A percentile compares a stretch with the other conserved stretches of the same genome.
Evolutionary conservation across 2,329 filamentous ascomycete species (phyloP).

Genomic region (Thielaviopsis ethacetica): DNA sequence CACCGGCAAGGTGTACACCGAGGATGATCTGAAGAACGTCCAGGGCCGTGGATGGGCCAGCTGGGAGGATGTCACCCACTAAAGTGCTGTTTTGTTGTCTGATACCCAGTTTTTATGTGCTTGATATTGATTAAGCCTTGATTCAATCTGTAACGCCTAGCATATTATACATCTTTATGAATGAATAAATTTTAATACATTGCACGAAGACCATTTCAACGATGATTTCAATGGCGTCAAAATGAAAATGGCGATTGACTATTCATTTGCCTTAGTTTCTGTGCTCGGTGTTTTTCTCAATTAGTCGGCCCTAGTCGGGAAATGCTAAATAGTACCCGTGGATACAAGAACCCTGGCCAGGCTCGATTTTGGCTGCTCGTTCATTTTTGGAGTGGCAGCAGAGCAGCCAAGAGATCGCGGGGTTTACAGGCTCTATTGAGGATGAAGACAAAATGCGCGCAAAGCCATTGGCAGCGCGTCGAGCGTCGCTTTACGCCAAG

Average conservation of each 20-base stretch:
- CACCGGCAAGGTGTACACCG: slow-evolving; percentile 74
- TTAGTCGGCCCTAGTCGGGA: background rate
- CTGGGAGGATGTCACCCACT: slow-evolving; percentile 28
- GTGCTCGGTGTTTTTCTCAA: background rate
- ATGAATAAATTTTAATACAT: background rate
- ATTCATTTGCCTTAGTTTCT: background rate
- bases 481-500: background rate
- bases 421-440: background rate
- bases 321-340: background rate
- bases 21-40: slow-evolving; percentile 70
- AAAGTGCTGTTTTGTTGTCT: slow-evolving; percentile 1
- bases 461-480: background rate
- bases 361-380: background rate
- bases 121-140: background rate
- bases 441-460: background rate
- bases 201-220: background rate
- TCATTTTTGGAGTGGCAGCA: background rate
- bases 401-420: background rate
- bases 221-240: background rate
- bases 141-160: background rate
- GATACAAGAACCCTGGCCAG: background rate
- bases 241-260: background rate
- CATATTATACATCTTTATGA: background rate
- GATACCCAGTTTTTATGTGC: slow-evolving; percentile 2
- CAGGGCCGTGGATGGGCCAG: slow-evolving; percentile 70